Conservation (phyloP, 108 stramenopile species). For the Nitzschia sp. region DNA sequence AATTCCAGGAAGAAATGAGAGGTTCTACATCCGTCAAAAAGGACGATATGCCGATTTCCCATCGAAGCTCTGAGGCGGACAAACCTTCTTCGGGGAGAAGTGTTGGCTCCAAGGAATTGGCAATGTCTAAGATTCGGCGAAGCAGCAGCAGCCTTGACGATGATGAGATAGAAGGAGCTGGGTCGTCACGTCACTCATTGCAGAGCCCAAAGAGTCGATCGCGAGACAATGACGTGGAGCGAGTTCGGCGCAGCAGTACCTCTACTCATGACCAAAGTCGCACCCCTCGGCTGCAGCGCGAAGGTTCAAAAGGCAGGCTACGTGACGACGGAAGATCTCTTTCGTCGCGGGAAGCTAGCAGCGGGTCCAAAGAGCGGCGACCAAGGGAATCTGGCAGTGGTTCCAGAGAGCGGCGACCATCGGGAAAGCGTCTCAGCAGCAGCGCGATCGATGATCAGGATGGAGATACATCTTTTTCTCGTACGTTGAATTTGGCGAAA, state of each 20-base stretch:
- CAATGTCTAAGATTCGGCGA: not conserved
- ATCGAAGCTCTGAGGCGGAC: not conserved
- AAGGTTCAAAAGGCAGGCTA: not conserved
- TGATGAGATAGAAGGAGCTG: not conserved
- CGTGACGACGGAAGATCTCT: not conserved
- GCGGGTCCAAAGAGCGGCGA: not conserved
- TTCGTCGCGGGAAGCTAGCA: not conserved
- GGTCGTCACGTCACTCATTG: too few species aligned
- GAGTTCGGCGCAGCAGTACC: not conserved
- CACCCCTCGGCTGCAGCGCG: not conserved
- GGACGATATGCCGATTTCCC: not conserved
- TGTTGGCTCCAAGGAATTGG: not conserved
- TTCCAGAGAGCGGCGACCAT: not conserved
- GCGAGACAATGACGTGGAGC: too few species aligned
- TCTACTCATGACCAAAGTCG: not conserved
- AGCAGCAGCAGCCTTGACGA: not conserved
- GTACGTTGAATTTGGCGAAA: not conserved
- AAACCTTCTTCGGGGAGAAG: not conserved
- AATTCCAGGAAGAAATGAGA: conserved; percentile 11
- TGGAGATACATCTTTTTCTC: not conserved
- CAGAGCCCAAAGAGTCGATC: not conserved
- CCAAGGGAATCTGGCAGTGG: not conserved
- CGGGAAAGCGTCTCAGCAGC: not conserved
- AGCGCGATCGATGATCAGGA: not conserved
- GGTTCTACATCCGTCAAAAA: not conserved